Percentiles rank a stretch among this genome's conserved stretches.
These are phyloP conservation scores for Aegilops bicornis DNA, from an alignment of 176 grass and related monocot species.

Conservation along the genomic window DNA sequence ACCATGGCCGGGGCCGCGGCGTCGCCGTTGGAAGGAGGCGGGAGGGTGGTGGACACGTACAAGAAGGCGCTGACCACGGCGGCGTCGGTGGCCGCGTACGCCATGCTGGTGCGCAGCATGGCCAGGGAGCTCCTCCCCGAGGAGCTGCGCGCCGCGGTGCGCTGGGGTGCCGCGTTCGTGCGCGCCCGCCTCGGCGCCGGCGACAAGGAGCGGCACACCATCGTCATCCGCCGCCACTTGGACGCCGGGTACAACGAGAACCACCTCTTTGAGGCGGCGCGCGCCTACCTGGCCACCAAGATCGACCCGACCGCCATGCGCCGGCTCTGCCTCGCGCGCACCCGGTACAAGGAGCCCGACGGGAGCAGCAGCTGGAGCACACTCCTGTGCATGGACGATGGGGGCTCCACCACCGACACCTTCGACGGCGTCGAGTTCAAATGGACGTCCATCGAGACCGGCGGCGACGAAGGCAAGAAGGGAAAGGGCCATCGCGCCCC, in stretches of 20 bases:
- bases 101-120: conserved; percentile 38
- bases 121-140: conserved; percentile 46
- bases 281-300: conserved; percentile 37
- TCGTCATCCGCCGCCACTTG: background rate
- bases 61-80: conserved; percentile 40
- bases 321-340: conserved; percentile 36
- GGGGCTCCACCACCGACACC: conserved; percentile 23
- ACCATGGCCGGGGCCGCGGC: background rate
- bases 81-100: conserved; percentile 34
- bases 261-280: conserved; percentile 40
- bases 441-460: conserved; percentile 26
- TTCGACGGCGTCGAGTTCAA: conserved; percentile 44
- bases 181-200: conserved; percentile 14
- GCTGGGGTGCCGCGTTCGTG: conserved; percentile 19
- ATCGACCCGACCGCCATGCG: conserved; percentile 40
- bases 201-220: conserved; percentile 29
- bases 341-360: conserved; percentile 18
- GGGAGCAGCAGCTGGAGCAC: conserved; percentile 18
- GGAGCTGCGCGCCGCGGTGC: conserved; percentile 35
- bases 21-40: background rate
- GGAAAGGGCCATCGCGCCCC: background rate
- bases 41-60: conserved; percentile 39
- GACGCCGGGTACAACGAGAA: conserved; percentile 1
- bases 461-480: background rate
- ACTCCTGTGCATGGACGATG: conserved; percentile 30